Base-by-base conservation (phyloP, 805 yeast genomes). In the Candida vartiovaarae region DNA sequence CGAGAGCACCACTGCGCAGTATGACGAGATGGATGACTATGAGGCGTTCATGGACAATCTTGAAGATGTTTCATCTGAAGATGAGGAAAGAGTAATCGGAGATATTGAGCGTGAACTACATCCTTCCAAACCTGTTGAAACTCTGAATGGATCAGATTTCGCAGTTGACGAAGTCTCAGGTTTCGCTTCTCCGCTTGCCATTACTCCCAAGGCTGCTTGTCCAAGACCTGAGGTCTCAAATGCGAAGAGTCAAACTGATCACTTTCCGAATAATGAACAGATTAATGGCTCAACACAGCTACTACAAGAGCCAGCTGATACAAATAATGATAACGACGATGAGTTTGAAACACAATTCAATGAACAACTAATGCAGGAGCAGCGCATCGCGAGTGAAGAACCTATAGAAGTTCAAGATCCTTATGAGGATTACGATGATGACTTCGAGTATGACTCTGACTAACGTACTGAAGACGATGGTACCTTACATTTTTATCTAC, bases 361-460 rank as follows among this genome's bases (percentile, higher is more conserved):
- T 2, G 48, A 37, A 20, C 54, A 50, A 29, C 24, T 50, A 28
- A 40, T 33, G 20, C 42, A 34, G 23, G 56, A 53, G 37, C 31
- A 39, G 6, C 15, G 27, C 11, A 28, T 34, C 35, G 34, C 43
- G 6, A 36, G 10, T 8, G 37, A 23, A 8, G 39, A 34, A 11
- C 39, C 29, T 9, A 9, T 15, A 37, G 26, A 36, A 26, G 15
- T 15, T 15, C 20, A 15, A 15, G 20, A 15, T 15, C 20, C 15
- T 28, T 11, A 44, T 29, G 56, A 47, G 25, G 54, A 46, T 23
- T 67, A 64, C 8, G 74, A 66, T 24, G 74, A 66, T 52, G 78
- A 73, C 0, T 61, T 60, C 35, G 64, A 59, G 25, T 61, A 55
- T 51, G 78, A 73, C 5, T 59, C 63, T 6, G 62, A 58, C 11